Conservation (phyloP, 23 red algal genomes). For the Gracilaria gracilis region DNA sequence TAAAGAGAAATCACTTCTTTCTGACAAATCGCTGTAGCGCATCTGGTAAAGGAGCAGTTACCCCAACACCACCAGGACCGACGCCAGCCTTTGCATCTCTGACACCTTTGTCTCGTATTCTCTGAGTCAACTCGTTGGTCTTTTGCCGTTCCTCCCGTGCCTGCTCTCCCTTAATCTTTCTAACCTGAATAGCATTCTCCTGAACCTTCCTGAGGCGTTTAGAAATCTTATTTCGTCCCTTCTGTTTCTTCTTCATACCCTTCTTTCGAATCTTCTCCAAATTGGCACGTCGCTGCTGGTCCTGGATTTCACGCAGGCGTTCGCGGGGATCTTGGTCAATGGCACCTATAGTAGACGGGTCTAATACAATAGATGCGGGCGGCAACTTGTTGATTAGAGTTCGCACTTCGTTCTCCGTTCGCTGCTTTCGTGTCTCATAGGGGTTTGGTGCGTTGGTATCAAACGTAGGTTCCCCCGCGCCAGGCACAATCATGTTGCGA, state of each 20-base stretch:
- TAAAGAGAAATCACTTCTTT: not conserved
- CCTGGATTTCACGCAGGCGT: constrained; percentile 69
- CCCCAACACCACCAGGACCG: not conserved
- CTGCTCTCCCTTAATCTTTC: constrained; percentile 1
- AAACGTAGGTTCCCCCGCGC: constrained; percentile 81
- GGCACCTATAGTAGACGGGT: constrained; percentile 63
- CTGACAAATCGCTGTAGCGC: constrained; percentile 39
- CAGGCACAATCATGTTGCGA: constrained; percentile 84
- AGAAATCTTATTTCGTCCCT: constrained; percentile 79
- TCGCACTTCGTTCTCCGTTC: constrained; percentile 80
- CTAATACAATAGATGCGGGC: constrained; percentile 81
- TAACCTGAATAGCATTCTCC: constrained; percentile 21
- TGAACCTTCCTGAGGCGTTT: constrained; percentile 67
- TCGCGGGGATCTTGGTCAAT: constrained; percentile 74
- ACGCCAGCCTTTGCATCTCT: not conserved
- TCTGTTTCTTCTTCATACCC: constrained; percentile 26
- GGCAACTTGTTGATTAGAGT: constrained; percentile 89
- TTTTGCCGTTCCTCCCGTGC: constrained; percentile 37
- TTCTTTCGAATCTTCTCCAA: constrained; percentile 57
- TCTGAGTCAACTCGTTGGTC: constrained; percentile 4
- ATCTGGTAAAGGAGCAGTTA: not conserved
- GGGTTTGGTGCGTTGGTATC: constrained; percentile 87
- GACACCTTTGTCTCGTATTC: constrained; percentile 27
- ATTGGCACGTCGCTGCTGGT: constrained; percentile 54
- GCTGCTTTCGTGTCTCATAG: constrained; percentile 73